These are phyloP conservation scores for Lachancea fermentati DNA, from an alignment of 805 yeast species.

Conservation along the genomic window DNA sequence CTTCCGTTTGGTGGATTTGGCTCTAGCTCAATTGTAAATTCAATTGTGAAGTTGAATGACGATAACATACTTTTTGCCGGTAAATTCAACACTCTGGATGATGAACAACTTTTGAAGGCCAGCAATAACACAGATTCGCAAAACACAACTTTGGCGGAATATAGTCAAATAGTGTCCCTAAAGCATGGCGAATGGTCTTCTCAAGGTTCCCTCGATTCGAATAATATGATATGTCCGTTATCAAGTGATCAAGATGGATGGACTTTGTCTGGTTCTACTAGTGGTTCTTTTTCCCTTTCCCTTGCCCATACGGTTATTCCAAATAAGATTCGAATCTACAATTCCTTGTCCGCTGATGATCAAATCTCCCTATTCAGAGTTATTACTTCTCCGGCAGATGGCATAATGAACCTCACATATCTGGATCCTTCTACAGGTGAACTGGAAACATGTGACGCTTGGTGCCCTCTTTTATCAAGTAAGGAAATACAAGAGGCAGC, in stretches of 20 bases:
- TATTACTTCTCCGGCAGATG: constrained; percentile 68
- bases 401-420: constrained; percentile 89
- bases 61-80: constrained; percentile 77
- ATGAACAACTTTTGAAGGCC: constrained; percentile 36
- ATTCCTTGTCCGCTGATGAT: constrained; percentile 43
- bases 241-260: constrained; percentile 39
- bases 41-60: constrained; percentile 49
- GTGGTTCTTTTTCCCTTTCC: constrained; percentile 62
- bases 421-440: constrained; percentile 64
- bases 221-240: constrained; percentile 54
- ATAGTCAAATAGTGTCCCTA: constrained; percentile 58
- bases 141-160: constrained; percentile 34
- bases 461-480: constrained; percentile 65
- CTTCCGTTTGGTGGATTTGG: constrained; percentile 79
- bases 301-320: constrained; percentile 58
- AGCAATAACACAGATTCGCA: constrained; percentile 18
- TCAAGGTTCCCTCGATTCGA: constrained; percentile 34
- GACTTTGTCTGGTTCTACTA: constrained; percentile 41
- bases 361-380: constrained; percentile 62
- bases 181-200: constrained; percentile 48
- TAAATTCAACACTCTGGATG: constrained; percentile 55
- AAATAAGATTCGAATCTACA: constrained; percentile 65
- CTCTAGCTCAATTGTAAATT: constrained; percentile 47
- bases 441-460: constrained; percentile 71
- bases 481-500: constrained; percentile 31